phyloP scores from a whole-genome alignment of 148 eudicot genomes.

The Chenopodium suecicum region DNA sequence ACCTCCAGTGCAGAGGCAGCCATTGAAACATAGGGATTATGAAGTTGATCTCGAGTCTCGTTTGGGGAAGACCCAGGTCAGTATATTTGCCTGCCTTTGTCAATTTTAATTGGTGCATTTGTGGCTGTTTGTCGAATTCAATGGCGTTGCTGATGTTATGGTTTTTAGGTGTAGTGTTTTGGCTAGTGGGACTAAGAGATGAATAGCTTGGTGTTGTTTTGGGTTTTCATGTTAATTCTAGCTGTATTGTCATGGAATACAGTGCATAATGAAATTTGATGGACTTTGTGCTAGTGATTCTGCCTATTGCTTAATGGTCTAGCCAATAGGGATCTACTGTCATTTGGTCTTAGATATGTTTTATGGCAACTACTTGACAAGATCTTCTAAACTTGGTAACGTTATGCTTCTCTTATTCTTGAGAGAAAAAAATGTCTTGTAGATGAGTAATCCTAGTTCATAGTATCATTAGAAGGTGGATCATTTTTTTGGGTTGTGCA shows the following conservation, averaged over 20 bases:
- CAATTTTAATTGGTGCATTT: background rate
- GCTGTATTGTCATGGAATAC: background rate
- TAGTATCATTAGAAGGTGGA: too few relatives aligned
- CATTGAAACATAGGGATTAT: constrained; percentile 94
- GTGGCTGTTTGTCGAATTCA: background rate
- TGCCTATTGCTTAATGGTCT: background rate
- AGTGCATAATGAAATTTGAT: background rate
- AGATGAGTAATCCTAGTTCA: background rate
- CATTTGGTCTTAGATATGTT: background rate
- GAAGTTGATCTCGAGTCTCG: constrained; percentile 99
- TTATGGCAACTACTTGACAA: background rate
- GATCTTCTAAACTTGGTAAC: background rate
- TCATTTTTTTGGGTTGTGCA: background rate
- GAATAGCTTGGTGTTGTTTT: background rate
- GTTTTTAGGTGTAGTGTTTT: background rate
- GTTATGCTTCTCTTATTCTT: background rate
- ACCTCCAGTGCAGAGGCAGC: constrained; percentile 89
- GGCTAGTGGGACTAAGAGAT: background rate
- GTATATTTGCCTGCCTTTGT: constrained; percentile 5
- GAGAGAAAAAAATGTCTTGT: background rate
- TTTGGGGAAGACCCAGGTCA: constrained; percentile 96
- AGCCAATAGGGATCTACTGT: background rate
- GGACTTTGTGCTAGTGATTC: background rate
- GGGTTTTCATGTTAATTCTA: background rate
- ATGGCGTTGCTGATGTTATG: background rate